A percentile compares a stretch with the other conserved stretches of the same genome.
Conservation (phyloP, 2,329 filamentous ascomycete species). For the Ilyonectria robusta region DNA sequence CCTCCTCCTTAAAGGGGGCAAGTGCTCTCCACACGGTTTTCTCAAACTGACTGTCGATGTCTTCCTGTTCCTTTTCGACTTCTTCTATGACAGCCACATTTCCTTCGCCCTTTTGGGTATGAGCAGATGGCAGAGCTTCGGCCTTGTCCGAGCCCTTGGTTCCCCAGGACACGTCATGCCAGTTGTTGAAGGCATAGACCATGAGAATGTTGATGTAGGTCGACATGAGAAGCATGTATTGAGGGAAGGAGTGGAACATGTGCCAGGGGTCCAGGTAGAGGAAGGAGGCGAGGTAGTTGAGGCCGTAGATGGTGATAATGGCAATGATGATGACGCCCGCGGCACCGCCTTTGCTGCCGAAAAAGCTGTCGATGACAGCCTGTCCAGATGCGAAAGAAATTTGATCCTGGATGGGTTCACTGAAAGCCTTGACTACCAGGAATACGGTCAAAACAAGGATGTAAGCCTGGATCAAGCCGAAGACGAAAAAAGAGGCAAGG, state of each 20-base stretch:
- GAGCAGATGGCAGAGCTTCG: slow-evolving; percentile 88
- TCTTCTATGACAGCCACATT: slow-evolving; percentile 94
- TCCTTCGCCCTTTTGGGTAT: slow-evolving; percentile 83
- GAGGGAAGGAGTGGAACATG: slow-evolving; percentile 97
- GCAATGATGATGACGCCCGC: slow-evolving; percentile 94
- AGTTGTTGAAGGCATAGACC: slow-evolving; percentile 97
- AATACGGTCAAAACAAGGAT: slow-evolving; percentile 7
- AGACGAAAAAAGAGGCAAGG: slow-evolving; percentile 25
- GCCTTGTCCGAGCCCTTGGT: slow-evolving; percentile 97
- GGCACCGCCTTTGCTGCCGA: slow-evolving; percentile 59
- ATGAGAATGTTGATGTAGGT: slow-evolving; percentile 95
- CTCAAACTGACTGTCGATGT: slow-evolving; percentile 97
- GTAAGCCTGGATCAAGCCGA: slow-evolving; percentile 24
- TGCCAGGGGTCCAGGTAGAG: slow-evolving; percentile 98
- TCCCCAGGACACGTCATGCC: slow-evolving; percentile 99
- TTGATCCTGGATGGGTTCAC: background rate
- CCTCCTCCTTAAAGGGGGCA: slow-evolving; percentile 80
- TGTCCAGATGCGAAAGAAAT: background rate
- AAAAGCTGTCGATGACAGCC: slow-evolving; percentile 3
- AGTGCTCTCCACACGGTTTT: slow-evolving; percentile 93
- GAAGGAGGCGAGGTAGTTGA: slow-evolving; percentile 96
- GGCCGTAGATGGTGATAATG: slow-evolving; percentile 90
- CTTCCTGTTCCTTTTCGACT: slow-evolving; percentile 93
- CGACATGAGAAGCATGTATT: slow-evolving; percentile 91
- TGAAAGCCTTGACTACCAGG: background rate